phyloP scores from a whole-genome alignment of 768 basidiomycete genomes.

The Mycena filopes region DNA sequence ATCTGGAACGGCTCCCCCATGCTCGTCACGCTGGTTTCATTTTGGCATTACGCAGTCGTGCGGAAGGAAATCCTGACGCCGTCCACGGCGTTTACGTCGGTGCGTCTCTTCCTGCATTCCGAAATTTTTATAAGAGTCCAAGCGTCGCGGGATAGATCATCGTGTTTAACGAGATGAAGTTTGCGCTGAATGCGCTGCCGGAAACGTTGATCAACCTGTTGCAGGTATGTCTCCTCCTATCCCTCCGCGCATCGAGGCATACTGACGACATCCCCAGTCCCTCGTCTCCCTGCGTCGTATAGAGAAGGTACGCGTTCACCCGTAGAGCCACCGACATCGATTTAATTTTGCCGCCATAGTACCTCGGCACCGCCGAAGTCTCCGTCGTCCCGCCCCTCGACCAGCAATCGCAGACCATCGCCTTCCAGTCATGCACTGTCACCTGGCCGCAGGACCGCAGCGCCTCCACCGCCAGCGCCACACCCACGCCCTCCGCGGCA shows the following conservation, averaged over 20 bases:
- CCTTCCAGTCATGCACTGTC: constrained; percentile 86
- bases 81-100: constrained; percentile 84
- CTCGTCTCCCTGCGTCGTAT: constrained; percentile 90
- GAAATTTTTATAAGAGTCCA: too few species aligned
- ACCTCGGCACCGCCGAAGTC: constrained; percentile 82
- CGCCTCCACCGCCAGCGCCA: constrained; percentile 47
- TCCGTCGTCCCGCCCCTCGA: constrained; percentile 65
- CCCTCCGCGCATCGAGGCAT: background rate
- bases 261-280: constrained; percentile 51
- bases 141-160: too few species aligned
- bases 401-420: constrained; percentile 68
- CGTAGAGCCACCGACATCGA: background rate
- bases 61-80: constrained; percentile 78
- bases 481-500: constrained; percentile 61
- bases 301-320: constrained; percentile 60
- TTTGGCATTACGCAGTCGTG: constrained; percentile 80
- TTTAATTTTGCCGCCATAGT: constrained; percentile 40
- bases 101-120: too few species aligned
- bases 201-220: constrained; percentile 92
- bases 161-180: constrained; percentile 92
- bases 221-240: constrained; percentile 58
- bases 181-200: constrained; percentile 86
- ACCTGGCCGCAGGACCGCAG: constrained; percentile 89
- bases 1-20: constrained; percentile 66
- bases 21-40: constrained; percentile 68